A percentile compares a stretch with the other conserved stretches of the same genome.
Conservation (phyloP, 2,329 filamentous ascomycete genomes). For the Arachnomyces sp. region DNA sequence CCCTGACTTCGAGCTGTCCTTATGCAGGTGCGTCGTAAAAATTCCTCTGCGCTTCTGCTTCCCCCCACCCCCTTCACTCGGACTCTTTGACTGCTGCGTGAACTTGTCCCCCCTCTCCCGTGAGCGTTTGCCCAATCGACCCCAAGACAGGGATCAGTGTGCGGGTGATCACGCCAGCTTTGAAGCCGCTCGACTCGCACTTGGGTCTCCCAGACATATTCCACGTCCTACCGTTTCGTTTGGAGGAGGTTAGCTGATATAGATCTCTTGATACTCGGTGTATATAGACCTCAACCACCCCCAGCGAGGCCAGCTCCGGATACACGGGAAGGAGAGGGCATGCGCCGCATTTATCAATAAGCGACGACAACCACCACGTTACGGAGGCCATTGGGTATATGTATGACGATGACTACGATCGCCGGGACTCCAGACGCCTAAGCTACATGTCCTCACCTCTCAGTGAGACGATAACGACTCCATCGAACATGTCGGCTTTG, state of each 20-base stretch:
- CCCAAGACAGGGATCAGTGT: no score
- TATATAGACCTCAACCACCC: conserved; percentile 33
- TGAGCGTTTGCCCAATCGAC: no score
- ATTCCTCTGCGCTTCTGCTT: not conserved
- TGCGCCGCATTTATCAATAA: conserved; percentile 59
- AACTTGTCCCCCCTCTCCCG: no score
- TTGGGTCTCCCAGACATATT: no score
- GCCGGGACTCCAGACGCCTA: conserved; percentile 56
- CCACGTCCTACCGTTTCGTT: no score
- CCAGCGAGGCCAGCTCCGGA: conserved; percentile 34
- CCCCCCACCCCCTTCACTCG: not conserved
- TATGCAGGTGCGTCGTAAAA: conserved; percentile 7
- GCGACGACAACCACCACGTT: conserved; percentile 86
- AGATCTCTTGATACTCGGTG: conserved; percentile 1
- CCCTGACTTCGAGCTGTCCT: conserved; percentile 1
- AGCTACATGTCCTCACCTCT: conserved; percentile 58
- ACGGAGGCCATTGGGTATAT: conserved; percentile 88
- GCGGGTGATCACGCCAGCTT: no score
- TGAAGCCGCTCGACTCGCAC: no score
- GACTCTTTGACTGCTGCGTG: not conserved
- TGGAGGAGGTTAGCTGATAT: conserved; percentile 7
- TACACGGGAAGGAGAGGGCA: conserved; percentile 50
- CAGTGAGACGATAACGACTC: conserved; percentile 36
- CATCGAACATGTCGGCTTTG: conserved; percentile 23
- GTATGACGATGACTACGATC: conserved; percentile 64